Percentiles rank a stretch among this genome's conserved stretches.
Conservation (phyloP, 129 eudicot genomes). For the Chrysanthemum makinoi region DNA sequence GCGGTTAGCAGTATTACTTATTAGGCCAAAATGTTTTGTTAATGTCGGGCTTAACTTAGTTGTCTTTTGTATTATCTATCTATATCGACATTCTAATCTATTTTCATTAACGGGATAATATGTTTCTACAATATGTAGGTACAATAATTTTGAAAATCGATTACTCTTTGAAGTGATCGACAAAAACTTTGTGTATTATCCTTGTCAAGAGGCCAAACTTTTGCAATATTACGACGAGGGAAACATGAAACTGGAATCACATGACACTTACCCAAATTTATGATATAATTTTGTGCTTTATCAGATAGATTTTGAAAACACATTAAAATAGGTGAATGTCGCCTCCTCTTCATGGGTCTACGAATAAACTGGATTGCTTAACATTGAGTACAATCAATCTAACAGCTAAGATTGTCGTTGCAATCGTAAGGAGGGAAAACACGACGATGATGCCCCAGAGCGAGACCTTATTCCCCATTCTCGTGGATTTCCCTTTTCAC, state of each 20-base stretch:
- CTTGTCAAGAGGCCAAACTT: too few species aligned
- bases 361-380: slow-evolving; percentile 39
- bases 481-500: slow-evolving; percentile 44
- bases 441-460: slow-evolving; percentile 39
- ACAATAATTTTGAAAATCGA: too few species aligned
- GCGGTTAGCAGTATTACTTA: too few species aligned
- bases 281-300: neutral
- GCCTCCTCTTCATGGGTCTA: slow-evolving; percentile 29
- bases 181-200: too few species aligned
- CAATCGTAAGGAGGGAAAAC: slow-evolving; percentile 50
- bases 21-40: too few species aligned
- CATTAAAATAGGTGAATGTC: neutral
- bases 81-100: too few species aligned
- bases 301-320: neutral
- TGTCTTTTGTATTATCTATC: too few species aligned
- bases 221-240: neutral
- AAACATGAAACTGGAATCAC: neutral
- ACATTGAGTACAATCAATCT: slow-evolving; percentile 38
- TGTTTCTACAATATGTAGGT: too few species aligned
- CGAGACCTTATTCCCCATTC: slow-evolving; percentile 45
- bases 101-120: too few species aligned
- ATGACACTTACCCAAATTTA: slow-evolving; percentile 5
- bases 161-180: too few species aligned
- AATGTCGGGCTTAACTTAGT: too few species aligned
- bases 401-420: slow-evolving; percentile 49